Conservation (phyloP, 116 monocot genomes). For the Phalaenopsis hybrid region DNA sequence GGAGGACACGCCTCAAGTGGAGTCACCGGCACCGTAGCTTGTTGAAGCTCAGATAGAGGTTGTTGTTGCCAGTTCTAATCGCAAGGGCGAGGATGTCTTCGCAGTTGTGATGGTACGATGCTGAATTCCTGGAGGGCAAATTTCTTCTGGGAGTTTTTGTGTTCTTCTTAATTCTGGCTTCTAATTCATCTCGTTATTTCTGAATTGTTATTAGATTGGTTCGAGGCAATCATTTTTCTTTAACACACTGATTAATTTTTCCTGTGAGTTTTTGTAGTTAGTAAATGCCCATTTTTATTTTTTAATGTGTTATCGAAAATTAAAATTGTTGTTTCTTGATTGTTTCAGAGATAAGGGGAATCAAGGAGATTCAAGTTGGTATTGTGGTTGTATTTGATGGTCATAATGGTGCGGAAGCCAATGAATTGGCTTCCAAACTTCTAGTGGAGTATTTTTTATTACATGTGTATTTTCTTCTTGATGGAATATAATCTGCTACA, state of each 20-base stretch:
- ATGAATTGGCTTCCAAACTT: conserved; percentile 80
- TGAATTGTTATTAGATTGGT: conserved; percentile 45
- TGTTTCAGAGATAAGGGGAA: conserved; percentile 35
- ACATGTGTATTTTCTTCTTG: conserved; percentile 74
- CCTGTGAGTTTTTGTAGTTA: not conserved
- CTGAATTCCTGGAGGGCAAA: not conserved
- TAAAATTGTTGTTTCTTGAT: not conserved
- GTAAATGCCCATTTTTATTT: not conserved
- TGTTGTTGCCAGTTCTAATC: conserved; percentile 25
- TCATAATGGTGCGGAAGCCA: conserved; percentile 85
- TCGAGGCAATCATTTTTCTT: conserved; percentile 16
- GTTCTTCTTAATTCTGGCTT: not conserved
- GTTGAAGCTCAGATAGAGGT: conserved; percentile 73
- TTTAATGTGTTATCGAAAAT: not conserved
- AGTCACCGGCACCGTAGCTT: conserved; percentile 35
- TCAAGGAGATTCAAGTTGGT: conserved; percentile 22
- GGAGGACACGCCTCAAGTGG: conserved; percentile 11
- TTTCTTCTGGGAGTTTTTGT: not conserved
- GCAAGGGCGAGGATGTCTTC: conserved; percentile 72
- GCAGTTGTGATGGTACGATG: conserved; percentile 83
- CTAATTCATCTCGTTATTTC: not conserved
- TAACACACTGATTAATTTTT: not conserved
- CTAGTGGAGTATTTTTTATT: conserved; percentile 73
- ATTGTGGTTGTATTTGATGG: conserved; percentile 76
- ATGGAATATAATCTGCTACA: conserved; percentile 52